A percentile compares a stretch with the other conserved stretches of the same genome.
Conservation (phyloP, 129 eudicot genomes). For the Escallonia herrerae region DNA sequence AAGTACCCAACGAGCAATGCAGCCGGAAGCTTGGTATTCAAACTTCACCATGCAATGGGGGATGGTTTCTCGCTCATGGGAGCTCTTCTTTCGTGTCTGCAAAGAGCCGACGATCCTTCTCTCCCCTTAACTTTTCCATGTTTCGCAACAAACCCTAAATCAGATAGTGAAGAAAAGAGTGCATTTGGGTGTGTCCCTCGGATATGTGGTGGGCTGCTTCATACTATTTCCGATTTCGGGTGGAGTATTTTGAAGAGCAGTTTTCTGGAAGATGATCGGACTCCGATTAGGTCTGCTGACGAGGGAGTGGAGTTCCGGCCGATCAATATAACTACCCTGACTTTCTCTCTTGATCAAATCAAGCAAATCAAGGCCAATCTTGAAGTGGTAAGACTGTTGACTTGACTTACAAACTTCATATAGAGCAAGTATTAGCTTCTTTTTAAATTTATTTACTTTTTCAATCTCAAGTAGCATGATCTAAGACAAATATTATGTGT, state of each 20-base stretch:
- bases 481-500: too few species aligned
- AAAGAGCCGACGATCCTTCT: conserved; percentile 53
- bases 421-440: too few species aligned
- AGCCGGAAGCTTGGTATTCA: conserved; percentile 44
- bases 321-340: conserved; percentile 15
- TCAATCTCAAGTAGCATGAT: too few species aligned
- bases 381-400: conserved; percentile 18
- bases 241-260: conserved; percentile 25
- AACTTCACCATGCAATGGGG: conserved; percentile 69
- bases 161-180: conserved; percentile 10
- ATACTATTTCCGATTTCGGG: conserved; percentile 27
- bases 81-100: conserved; percentile 59
- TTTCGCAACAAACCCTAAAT: conserved; percentile 15
- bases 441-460: too few species aligned
- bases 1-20: conserved; percentile 62
- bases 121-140: conserved; percentile 52
- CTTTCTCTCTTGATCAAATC: conserved; percentile 15
- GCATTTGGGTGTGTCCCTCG: conserved; percentile 17
- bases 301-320: conserved; percentile 16
- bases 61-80: conserved; percentile 74
- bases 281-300: conserved; percentile 21
- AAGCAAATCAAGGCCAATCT: conserved; percentile 16
- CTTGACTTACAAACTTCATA: too few species aligned
- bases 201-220: conserved; percentile 10
- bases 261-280: conserved; percentile 18